These are phyloP conservation scores for Wallemia mellicola DNA, from an alignment of 1,284 basidiomycete genomes.

Conservation along the genomic window DNA sequence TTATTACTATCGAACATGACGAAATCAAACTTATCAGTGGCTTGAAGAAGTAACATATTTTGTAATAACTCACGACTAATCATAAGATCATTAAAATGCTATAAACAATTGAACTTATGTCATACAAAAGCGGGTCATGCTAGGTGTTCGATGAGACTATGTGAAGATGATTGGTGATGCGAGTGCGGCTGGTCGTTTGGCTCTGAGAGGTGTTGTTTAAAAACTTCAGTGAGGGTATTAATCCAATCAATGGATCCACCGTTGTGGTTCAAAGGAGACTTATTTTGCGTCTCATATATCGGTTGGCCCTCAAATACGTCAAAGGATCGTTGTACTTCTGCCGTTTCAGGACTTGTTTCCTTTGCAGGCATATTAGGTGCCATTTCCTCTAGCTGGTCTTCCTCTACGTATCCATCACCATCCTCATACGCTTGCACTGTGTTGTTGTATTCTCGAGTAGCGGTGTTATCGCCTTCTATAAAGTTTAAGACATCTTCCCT, in stretches of 20 bases:
- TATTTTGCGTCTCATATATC: background rate
- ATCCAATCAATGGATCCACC: background rate
- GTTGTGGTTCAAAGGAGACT: background rate
- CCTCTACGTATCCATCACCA: background rate
- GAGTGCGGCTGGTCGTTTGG: background rate
- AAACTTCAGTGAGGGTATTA: background rate
- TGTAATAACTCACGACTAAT: background rate
- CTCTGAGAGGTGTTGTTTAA: background rate
- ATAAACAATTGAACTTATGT: no score
- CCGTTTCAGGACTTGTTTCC: background rate
- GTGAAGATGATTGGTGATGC: background rate
- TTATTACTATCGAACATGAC: conserved; percentile 28
- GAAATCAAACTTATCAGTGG: conserved; percentile 21
- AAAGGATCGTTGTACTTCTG: background rate
- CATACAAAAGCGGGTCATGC: no score
- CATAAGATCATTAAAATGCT: background rate
- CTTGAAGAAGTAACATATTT: conserved; percentile 4
- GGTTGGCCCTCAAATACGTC: background rate
- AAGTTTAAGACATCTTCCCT: background rate
- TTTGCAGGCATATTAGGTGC: background rate
- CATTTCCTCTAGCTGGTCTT: background rate
- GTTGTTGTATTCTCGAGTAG: no score
- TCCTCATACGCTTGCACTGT: background rate
- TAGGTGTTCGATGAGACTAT: background rate
- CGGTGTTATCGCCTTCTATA: background rate